These are phyloP conservation scores for Keithomyces neogunnii DNA, from an alignment of 2,329 filamentous ascomycete genomes.

Conservation along the genomic window DNA sequence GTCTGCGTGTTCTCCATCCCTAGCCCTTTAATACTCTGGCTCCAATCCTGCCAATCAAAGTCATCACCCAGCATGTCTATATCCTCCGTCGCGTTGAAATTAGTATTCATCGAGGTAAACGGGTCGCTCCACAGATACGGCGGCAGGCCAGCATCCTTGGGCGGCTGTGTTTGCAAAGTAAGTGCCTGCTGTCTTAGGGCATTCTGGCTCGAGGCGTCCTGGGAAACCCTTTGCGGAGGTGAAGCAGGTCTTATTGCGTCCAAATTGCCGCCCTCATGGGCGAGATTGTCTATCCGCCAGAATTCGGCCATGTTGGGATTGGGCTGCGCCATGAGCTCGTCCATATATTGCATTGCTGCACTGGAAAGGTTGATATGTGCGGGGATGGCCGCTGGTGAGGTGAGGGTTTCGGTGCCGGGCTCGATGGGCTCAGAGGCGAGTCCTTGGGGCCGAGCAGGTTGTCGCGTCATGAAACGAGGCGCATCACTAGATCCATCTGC, in stretches of 20 bases:
- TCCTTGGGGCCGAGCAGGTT: not conserved
- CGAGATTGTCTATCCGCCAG: constrained; percentile 13
- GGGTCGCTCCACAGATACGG: constrained; percentile 34
- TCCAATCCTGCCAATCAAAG: constrained; percentile 43
- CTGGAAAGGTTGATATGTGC: constrained; percentile 18
- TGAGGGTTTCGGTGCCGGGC: constrained; percentile 8
- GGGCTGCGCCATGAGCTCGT: constrained; percentile 28
- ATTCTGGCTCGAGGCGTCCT: constrained; percentile 9
- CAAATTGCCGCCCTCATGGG: not conserved
- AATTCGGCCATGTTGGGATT: constrained; percentile 27
- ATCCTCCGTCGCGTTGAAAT: constrained; percentile 20
- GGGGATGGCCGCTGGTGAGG: constrained; percentile 10
- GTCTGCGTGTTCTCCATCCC: constrained; percentile 23
- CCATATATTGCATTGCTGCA: constrained; percentile 25
- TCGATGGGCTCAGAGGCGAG: constrained; percentile 2
- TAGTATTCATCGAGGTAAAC: constrained; percentile 20
- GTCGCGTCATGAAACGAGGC: not conserved
- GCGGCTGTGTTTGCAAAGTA: constrained; percentile 13
- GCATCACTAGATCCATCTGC: constrained; percentile 15
- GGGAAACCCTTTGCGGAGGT: not conserved
- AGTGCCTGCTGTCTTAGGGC: constrained; percentile 13
- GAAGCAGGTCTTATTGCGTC: not conserved
- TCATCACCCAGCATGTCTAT: constrained; percentile 32
- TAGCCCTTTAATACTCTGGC: constrained; percentile 30
- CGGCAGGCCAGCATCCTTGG: constrained; percentile 26